Percentiles rank a stretch among this genome's conserved stretches.
Conservation (phyloP, 2,329 filamentous ascomycete genomes). For the Calonectria honghensis region DNA sequence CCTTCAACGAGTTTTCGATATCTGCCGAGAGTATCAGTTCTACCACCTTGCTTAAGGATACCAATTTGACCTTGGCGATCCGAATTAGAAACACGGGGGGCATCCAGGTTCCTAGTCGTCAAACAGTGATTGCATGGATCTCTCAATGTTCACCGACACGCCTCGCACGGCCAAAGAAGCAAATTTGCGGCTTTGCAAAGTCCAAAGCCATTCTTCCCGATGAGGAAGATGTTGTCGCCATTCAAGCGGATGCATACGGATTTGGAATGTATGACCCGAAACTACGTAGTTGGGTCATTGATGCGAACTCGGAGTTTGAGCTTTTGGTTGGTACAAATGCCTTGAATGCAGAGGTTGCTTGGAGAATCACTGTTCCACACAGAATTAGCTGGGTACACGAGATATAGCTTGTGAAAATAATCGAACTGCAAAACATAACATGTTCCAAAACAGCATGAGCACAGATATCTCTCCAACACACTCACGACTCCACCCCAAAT, state of each 20-base stretch:
- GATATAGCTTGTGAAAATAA: not conserved
- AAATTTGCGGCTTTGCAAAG: conserved; percentile 20
- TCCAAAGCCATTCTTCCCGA: not conserved
- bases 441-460: too few relatives aligned
- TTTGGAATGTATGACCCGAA: conserved; percentile 9
- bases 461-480: not conserved
- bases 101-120: not conserved
- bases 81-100: conserved; percentile 7
- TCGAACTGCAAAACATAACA: not conserved
- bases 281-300: not conserved
- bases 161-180: not conserved
- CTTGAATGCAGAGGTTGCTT: not conserved
- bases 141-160: conserved; percentile 2
- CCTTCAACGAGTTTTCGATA: conserved; percentile 10
- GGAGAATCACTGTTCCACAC: not conserved
- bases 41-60: not conserved
- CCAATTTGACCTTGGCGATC: not conserved
- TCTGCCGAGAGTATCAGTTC: not conserved
- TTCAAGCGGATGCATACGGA: not conserved
- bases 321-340: conserved; percentile 1
- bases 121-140: conserved; percentile 25
- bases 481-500: not conserved
- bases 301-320: not conserved
- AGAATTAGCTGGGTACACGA: not conserved
- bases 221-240: not conserved